Base-by-base conservation (phyloP, 805 yeast genomes). In the Suhomyces kilbournensis region DNA sequence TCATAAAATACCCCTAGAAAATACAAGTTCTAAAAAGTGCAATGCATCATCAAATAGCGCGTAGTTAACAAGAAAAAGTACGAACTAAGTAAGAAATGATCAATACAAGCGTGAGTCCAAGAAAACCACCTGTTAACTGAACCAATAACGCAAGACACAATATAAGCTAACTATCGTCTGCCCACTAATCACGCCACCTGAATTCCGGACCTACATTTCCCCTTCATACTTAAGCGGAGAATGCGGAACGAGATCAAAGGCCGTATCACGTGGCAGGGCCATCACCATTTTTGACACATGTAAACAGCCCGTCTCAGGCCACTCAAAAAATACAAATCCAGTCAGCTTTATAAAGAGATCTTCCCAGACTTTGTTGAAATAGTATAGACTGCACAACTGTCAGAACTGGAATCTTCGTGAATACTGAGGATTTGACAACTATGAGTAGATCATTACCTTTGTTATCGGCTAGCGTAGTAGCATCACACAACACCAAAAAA, bases 401-500 rank as follows among this genome's bases (percentile, higher is more conserved):
- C 35, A 32, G 17, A n/a, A 14, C 35, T 32, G 35, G 14, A n/a
- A 6, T 9, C 0, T 2, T n/a, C 17, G 35, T 7, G 23, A 38
- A 38, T 19, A 17, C 2, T 10, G 15, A 4, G 23, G 17, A 17
- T 38, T 19, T 19, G 12, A 38, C 23, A 17, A 12, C 12, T 15
- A 52, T 52, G 55, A 40, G 50, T n/a, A 44, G 40, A 28, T 64
- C 57, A 50, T 70, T 89, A 23, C 96, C 96, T 12, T 72, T 90
- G 48, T 63, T 85, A 57, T 77, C 96, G 3, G 66, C 69, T 48
- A 58, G 70, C 0, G 80, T 82, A 52, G 77, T 91, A 14, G 73
- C 70, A 10, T 61, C 66, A 28, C 96, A 88, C 67, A 77, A 70
- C 61, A 68, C 74, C 23, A 67, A 69, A 20, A 65, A 73, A 12